These are phyloP conservation scores for Agrocybe praecox DNA, from an alignment of 768 basidiomycete species.

Conservation along the genomic window DNA sequence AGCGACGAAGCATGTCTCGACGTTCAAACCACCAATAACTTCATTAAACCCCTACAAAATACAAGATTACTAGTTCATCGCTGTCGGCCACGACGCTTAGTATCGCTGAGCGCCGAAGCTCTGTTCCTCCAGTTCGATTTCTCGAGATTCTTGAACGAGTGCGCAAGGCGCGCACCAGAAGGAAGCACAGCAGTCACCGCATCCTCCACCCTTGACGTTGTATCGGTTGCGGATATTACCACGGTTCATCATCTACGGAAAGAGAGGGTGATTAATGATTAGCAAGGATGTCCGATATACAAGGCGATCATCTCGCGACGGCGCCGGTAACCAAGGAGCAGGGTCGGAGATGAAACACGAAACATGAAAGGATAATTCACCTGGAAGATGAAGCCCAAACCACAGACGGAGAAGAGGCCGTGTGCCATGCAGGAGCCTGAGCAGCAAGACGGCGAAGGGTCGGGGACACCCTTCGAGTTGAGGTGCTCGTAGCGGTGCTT, in stretches of 20 bases:
- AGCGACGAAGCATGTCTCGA: background rate
- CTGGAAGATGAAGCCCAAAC: constrained; percentile 40
- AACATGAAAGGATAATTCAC: constrained; percentile 19
- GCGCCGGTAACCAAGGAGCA: background rate
- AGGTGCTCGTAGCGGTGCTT: constrained; percentile 43
- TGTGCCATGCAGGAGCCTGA: constrained; percentile 38
- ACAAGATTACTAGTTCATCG: background rate
- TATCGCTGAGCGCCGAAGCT: constrained; percentile 25
- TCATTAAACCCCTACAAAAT: constrained; percentile 4
- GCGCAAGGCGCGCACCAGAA: constrained; percentile 49
- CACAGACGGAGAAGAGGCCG: constrained; percentile 28
- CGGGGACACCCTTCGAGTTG: constrained; percentile 32
- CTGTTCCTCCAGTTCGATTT: constrained; percentile 50
- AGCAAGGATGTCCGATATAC: background rate
- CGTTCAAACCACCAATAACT: constrained; percentile 1
- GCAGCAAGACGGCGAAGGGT: constrained; percentile 32
- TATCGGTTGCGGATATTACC: constrained; percentile 43
- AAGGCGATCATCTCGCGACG: background rate
- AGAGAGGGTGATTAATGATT: background rate
- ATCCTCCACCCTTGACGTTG: constrained; percentile 44
- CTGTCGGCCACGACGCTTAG: background rate
- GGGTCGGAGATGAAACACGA: background rate
- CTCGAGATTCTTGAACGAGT: constrained; percentile 48
- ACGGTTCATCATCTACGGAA: constrained; percentile 33
- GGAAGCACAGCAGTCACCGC: constrained; percentile 40